A percentile compares a stretch with the other conserved stretches of the same genome.
phyloP scores from a whole-genome alignment of 2,329 filamentous ascomycete genomes.

The Trichoderma semiorbis region DNA sequence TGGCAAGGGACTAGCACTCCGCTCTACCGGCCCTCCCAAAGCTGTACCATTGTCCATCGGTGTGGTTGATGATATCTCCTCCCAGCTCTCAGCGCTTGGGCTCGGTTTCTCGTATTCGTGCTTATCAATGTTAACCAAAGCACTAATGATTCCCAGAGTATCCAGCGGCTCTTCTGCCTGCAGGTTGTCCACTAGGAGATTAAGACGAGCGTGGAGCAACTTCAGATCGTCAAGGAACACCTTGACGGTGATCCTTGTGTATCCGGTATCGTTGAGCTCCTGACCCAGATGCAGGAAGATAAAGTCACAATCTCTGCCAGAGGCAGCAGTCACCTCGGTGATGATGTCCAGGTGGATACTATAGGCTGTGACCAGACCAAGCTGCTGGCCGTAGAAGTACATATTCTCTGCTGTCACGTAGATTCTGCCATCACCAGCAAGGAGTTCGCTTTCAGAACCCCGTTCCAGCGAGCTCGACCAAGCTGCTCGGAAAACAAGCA shows the following conservation, averaged over 20 bases:
- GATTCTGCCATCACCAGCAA: slow-evolving; percentile 68
- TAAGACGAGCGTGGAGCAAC: slow-evolving; percentile 77
- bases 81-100: slow-evolving; percentile 85
- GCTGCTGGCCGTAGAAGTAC: slow-evolving; percentile 95
- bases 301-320: slow-evolving; percentile 89
- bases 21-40: slow-evolving; percentile 35
- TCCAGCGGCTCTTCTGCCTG: slow-evolving; percentile 67
- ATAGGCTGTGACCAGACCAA: slow-evolving; percentile 84
- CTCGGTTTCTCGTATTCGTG: slow-evolving; percentile 56
- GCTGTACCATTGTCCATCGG: slow-evolving; percentile 56
- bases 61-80: slow-evolving; percentile 65
- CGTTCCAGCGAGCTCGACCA: slow-evolving; percentile 60
- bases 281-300: slow-evolving; percentile 76
- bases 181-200: slow-evolving; percentile 78
- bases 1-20: slow-evolving; percentile 34
- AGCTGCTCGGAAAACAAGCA: slow-evolving; percentile 88
- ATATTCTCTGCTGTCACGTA: slow-evolving; percentile 85
- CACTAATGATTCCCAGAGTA: slow-evolving; percentile 66
- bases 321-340: slow-evolving; percentile 82
- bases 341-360: slow-evolving; percentile 72
- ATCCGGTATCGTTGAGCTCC: slow-evolving; percentile 58
- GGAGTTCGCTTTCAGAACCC: slow-evolving; percentile 38
- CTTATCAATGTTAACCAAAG: slow-evolving; percentile 71
- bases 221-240: slow-evolving; percentile 85
- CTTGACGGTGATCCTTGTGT: slow-evolving; percentile 79